phyloP scores from a whole-genome alignment of 192 early-diverging fungal genomes.

The Spinellus fusiger region DNA sequence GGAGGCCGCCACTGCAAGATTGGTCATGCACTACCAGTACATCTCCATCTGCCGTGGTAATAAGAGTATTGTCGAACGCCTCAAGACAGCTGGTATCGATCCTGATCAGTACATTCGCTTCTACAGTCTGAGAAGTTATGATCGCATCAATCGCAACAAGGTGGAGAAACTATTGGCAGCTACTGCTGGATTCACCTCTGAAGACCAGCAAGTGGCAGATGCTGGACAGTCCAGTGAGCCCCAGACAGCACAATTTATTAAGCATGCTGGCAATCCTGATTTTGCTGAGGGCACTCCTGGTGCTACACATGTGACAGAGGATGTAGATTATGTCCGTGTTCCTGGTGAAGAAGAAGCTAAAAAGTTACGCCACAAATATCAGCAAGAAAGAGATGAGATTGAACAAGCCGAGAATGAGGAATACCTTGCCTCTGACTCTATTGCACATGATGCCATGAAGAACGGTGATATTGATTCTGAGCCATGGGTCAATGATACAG shows the following conservation, averaged over 20 bases:
- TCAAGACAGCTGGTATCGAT: constrained; percentile 50
- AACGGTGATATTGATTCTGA: constrained; percentile 21
- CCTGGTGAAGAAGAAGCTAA: constrained; percentile 11
- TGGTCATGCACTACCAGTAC: constrained; percentile 82
- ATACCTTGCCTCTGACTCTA: background rate
- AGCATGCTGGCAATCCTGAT: constrained; percentile 18
- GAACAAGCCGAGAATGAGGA: background rate
- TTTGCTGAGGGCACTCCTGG: constrained; percentile 20
- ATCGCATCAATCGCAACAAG: constrained; percentile 49
- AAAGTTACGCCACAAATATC: background rate
- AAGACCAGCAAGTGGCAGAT: constrained; percentile 6
- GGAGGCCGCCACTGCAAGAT: constrained; percentile 66
- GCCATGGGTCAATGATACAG: constrained; percentile 20
- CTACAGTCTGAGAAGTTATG: constrained; percentile 73
- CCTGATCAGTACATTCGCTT: constrained; percentile 69
- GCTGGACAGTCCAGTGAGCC: constrained; percentile 1
- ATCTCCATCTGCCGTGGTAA: constrained; percentile 74
- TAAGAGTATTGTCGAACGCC: constrained; percentile 57
- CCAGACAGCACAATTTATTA: constrained; percentile 11
- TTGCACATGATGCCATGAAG: constrained; percentile 24
- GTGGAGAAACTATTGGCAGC: constrained; percentile 15
- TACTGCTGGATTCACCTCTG: constrained; percentile 14
- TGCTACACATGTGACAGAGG: constrained; percentile 4
- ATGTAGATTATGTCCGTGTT: constrained; percentile 23
- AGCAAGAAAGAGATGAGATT: background rate